Base-by-base conservation (phyloP, 2,329 filamentous ascomycete genomes). In the Aspergillus novofumigatus region DNA sequence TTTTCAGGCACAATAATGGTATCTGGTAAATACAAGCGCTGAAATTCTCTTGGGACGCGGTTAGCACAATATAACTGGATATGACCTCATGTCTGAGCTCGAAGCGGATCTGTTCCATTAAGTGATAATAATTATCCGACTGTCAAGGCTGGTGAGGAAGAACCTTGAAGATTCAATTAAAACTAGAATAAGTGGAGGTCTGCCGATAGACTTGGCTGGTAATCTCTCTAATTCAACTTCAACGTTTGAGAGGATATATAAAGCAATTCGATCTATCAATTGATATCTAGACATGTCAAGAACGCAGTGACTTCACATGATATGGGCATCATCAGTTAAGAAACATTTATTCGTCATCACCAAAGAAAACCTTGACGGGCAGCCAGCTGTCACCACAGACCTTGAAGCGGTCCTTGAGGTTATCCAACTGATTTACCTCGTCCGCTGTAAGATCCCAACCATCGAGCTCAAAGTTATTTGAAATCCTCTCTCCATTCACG, bases 341-440 rank as follows among this genome's bases (percentile, higher is more conserved):
- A 65, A 29, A 14, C 45, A 53, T 67, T 69, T 85, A 92, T 78
- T 92, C 89, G 68, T 92, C 88, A 67, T 92, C 89, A 7, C 88
- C 89, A 70, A 91, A 91, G 81, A 94, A 94, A 38, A 93, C 89
- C 81, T 86, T 88, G 59, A 89, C 75, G 0, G 89, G 90, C 54
- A 77, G 65, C 86, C 88, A 93, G 28, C 70, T 75, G 70, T 93
- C 91, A 38, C 82, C 83, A 69, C 89, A 94, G 60, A 91, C 87
- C 84, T 92, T 95, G 82, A 92, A 93, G 52, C 91, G 84, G 59
- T 90, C 88, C 67, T 83, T 80, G 54, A 93, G 81, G 67, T 77
- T 82, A 67, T 85, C 85, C 51, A 96, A 80, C 74, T 83, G 79
- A 65, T 82, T 80, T 52, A 93, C 73, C 78, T 96, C 91, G 49